Evolutionary conservation across 306 rosid genomes (phyloP), one percentile per base, ranked within the genome.

Genomic region (Medicago arabica): DNA sequence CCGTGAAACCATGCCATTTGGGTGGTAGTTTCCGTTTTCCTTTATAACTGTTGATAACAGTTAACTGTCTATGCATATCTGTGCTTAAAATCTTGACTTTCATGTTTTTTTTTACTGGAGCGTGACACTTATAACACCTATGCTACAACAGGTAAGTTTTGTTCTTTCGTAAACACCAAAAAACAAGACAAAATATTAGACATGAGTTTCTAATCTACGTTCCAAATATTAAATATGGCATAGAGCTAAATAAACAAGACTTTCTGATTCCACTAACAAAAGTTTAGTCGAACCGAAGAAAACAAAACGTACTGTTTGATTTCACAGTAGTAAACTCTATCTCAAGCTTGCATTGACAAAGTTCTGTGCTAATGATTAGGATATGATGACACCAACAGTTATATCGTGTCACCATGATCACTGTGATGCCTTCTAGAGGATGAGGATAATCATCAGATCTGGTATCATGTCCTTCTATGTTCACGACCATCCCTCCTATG

Each of bases 401-500:
- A 86, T 81, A 81, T 77, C 60, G 83, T 75, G 66, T 84, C 87
- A 28, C 31, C 31, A 28, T 28, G 31, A 28, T 28, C 31, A 23
- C 82, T 66, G 8, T 53, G 80, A 40, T 77, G 85, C 80, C 84
- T 84, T 75, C 78, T 76, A 65, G 28, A 23, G 28, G 28, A 23
- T 61, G 86, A 44, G 70, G 64, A 76, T 83, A 71, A 25, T 74
- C 71, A 36, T 64, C 75, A 38, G 66, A 62, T 40, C 78, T 85
- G 17, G 49, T 40, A 21, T 76, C 82, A 73, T 78, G 77, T 67
- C 92, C 92, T 88, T 78, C 76, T 85, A 13, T 66, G 83, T 57
- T 83, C 88, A 44, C 82, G 84, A 62, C 89, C 89, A 60, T 83
- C 88, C 85, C 79, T 79, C 59, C 18, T 66, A 23, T 60, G 80